Percentiles rank a stretch among this genome's conserved stretches.
Evolutionary conservation across 1,139 yeast genomes (phyloP).

Genomic region (Maudiozyma humilis): DNA sequence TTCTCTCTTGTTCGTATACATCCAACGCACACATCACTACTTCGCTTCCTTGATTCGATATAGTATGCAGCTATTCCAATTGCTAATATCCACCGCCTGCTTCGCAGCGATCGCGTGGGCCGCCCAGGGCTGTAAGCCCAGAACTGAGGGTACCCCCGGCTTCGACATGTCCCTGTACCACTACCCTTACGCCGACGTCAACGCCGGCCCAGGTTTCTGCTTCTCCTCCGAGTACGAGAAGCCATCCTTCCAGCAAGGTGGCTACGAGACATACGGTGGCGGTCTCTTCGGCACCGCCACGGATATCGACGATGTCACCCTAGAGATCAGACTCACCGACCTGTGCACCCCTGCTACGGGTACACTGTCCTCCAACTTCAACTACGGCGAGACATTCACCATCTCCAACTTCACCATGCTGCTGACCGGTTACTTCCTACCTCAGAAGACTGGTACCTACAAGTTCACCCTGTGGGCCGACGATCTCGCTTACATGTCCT

Average conservation of each 20-base stretch:
- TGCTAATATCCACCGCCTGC: no score
- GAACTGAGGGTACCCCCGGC: background rate
- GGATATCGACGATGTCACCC: background rate
- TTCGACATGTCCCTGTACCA: conserved; percentile 1
- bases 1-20: no score
- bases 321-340: background rate
- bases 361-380: background rate
- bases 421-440: conserved; percentile 24
- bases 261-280: conserved; percentile 1
- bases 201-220: background rate
- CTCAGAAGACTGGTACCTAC: conserved; percentile 23
- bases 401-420: conserved; percentile 18
- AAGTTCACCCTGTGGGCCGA: conserved; percentile 18
- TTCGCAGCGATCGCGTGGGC: no score
- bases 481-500: conserved; percentile 12
- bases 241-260: conserved; percentile 1
- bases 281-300: conserved; percentile 1
- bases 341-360: background rate
- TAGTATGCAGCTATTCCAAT: no score
- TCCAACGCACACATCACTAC: no score
- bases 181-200: background rate
- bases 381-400: conserved; percentile 1
- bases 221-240: background rate
- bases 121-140: conserved; percentile 2
- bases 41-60: no score